These are phyloP conservation scores for Panellus pusillus DNA, from an alignment of 768 basidiomycete species.

Conservation along the genomic window DNA sequence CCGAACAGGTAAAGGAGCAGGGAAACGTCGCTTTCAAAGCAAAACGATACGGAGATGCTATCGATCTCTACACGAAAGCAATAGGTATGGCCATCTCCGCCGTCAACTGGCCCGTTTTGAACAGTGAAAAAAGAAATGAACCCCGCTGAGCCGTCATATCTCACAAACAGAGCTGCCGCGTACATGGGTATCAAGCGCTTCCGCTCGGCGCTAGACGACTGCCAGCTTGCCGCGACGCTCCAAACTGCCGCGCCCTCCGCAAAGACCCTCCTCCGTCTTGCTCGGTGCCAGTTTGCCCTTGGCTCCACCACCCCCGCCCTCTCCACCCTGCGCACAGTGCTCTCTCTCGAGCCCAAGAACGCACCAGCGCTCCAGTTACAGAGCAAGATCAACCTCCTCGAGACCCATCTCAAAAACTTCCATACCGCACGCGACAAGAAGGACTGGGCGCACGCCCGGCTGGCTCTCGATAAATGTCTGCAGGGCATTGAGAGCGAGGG, in stretches of 20 bases:
- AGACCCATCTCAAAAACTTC: conserved; percentile 66
- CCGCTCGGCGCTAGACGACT: conserved; percentile 72
- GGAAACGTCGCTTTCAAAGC: conserved; percentile 78
- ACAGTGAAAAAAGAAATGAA: conserved; percentile 48
- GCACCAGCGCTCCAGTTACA: conserved; percentile 58
- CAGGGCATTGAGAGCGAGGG: conserved; percentile 75
- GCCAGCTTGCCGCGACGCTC: conserved; percentile 68
- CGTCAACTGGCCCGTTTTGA: neutral
- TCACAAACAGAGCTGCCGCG: conserved; percentile 85
- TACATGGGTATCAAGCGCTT: conserved; percentile 82
- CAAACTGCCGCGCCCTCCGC: conserved; percentile 61
- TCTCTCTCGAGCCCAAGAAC: conserved; percentile 65
- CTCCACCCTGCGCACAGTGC: conserved; percentile 61
- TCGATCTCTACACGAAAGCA: conserved; percentile 73
- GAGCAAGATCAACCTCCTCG: conserved; percentile 59
- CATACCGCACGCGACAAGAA: conserved; percentile 53
- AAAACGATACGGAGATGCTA: conserved; percentile 63
- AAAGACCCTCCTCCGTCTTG: conserved; percentile 82
- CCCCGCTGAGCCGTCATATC: conserved; percentile 67
- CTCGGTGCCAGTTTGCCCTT: conserved; percentile 80
- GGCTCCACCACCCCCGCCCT: conserved; percentile 68
- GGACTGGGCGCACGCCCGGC: conserved; percentile 75
- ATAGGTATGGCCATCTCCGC: conserved; percentile 47
- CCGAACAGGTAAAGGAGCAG: conserved; percentile 68
- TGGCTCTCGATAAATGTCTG: conserved; percentile 79